Evolutionary conservation across 805 yeast genomes (phyloP).

Genomic region (Saccharomycopsis fibuligera): DNA sequence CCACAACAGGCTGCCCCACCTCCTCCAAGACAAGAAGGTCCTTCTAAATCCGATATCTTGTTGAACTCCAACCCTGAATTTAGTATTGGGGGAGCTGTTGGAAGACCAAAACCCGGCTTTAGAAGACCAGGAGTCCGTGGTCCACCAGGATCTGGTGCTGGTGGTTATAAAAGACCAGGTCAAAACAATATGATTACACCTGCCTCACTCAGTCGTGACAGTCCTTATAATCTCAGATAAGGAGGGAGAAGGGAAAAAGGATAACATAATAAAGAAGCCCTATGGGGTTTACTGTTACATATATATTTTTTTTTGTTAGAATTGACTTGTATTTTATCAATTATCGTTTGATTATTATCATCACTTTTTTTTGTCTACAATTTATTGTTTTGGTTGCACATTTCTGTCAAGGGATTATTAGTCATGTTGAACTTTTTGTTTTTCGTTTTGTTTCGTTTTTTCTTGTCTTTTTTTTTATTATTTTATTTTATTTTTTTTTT

Average conservation of each 20-base stretch:
- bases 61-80: conserved; percentile 47
- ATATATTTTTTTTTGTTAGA: neutral
- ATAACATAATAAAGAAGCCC: neutral
- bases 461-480: neutral
- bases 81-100: conserved; percentile 21
- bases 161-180: conserved; percentile 29
- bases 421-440: neutral
- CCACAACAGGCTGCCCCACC: conserved; percentile 23
- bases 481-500: neutral
- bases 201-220: conserved; percentile 35
- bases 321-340: neutral
- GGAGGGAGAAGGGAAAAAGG: neutral
- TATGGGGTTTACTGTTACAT: neutral
- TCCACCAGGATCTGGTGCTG: conserved; percentile 29
- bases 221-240: conserved; percentile 40
- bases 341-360: neutral
- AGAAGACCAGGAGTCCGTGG: conserved; percentile 20
- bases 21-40: conserved; percentile 25
- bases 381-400: neutral
- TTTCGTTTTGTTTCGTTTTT: neutral
- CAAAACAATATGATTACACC: conserved; percentile 33
- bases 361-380: too few species aligned
- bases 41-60: conserved; percentile 35
- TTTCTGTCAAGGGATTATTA: neutral
- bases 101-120: conserved; percentile 18